Base-by-base conservation (phyloP, 2,329 filamentous ascomycete species). In the Scedosporium minutisporum region DNA sequence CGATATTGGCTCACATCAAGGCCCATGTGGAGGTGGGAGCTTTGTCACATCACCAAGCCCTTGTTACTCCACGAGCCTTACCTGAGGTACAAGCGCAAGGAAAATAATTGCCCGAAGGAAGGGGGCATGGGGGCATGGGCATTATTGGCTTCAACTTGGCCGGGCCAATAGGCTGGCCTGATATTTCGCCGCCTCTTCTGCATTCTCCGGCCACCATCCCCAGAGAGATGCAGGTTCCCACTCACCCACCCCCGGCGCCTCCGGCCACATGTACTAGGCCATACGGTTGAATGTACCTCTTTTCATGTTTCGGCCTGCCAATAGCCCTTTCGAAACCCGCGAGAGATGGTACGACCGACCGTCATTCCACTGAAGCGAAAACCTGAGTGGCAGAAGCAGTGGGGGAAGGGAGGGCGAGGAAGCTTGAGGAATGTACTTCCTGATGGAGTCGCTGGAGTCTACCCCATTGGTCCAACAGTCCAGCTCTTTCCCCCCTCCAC, bases 91-190 rank as follows among this genome's bases (percentile, higher is more conserved):
- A 60, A 29, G 55, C 6, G 6, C 23, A 33, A 58, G 55, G 42
- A 18, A 48, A 60, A 60, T 27, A 60, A 33, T 33, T 48, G 58
- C 33, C 58, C 58, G 58, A 60, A 46, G 58, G 25, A 33, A 7
- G 29, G 29, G 44, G 18, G 9, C 29, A 33, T 33, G 29, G 29
- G 29, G 48, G 21, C 23, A 53, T 21, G 21, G 48, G 21, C 16
- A 60, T 27, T 23, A 16, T 12, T 60, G 18, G 10, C 58, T 60
- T 51, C 58, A 46, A 33, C 58, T 46, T 23, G 58, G 33, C 25
- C 41, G 21, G 18, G 42, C 46, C 42, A 60, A 60, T 46, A 29
- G 58, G 46, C 58, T 23, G 33, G 46, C 23, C 58, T 25, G n/a
- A 18, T 12, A 21, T 18, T 25, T 53, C 18, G 14, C 58, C 23